Evolutionary conservation across 2,329 filamentous ascomycete genomes (phyloP).

Genomic region (Phaeomoniella chlamydospora): DNA sequence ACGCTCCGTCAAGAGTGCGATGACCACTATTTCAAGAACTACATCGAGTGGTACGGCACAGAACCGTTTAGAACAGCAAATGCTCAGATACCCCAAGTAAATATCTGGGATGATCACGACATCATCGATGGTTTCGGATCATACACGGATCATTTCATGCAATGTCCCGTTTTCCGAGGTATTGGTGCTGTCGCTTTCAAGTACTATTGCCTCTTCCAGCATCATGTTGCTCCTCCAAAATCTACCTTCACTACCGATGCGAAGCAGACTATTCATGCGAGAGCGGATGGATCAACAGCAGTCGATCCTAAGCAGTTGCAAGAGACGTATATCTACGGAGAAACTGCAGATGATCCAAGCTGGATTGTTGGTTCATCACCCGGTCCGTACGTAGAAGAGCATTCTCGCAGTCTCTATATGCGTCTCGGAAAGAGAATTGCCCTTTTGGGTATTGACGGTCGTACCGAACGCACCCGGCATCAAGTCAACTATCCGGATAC

Average conservation of each 20-base stretch:
- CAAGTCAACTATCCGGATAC: slow-evolving; percentile 76
- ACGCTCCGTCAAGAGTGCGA: slow-evolving; percentile 44
- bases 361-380: slow-evolving; percentile 68
- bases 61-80: slow-evolving; percentile 46
- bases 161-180: slow-evolving; percentile 48
- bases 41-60: slow-evolving; percentile 54
- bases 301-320: slow-evolving; percentile 57
- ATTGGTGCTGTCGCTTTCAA: slow-evolving; percentile 45
- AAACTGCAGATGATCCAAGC: slow-evolving; percentile 46
- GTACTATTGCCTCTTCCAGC: slow-evolving; percentile 53
- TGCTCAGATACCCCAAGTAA: slow-evolving; percentile 47
- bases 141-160: slow-evolving; percentile 55
- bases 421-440: slow-evolving; percentile 51
- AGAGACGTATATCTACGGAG: slow-evolving; percentile 55
- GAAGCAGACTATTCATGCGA: slow-evolving; percentile 34
- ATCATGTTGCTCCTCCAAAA: slow-evolving; percentile 69
- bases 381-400: slow-evolving; percentile 51
- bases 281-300: slow-evolving; percentile 34
- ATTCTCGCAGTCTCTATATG: slow-evolving; percentile 46
- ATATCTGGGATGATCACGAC: slow-evolving; percentile 53
- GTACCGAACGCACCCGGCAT: slow-evolving; percentile 69
- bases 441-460: slow-evolving; percentile 44
- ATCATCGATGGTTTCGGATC: slow-evolving; percentile 55
- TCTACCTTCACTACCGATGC: slow-evolving; percentile 75
- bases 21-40: slow-evolving; percentile 48